phyloP scores from a whole-genome alignment of 2,329 filamentous ascomycete species.

The Colletotrichum viniferum region DNA sequence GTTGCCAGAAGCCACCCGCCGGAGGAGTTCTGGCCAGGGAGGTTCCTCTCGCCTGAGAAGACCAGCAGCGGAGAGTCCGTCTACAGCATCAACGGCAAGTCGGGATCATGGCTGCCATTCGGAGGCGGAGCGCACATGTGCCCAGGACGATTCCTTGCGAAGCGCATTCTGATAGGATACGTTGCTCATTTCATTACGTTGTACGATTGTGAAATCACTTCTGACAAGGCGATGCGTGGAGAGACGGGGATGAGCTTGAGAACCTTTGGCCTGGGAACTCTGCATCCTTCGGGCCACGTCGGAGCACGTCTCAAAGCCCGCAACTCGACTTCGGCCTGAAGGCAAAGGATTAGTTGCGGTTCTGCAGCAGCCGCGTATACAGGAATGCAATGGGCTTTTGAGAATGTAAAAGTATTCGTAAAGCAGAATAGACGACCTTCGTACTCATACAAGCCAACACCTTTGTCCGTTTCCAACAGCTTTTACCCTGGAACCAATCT shows the following conservation, averaged over 20 bases:
- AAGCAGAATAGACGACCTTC: neutral
- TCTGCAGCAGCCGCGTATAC: neutral
- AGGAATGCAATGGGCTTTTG: neutral
- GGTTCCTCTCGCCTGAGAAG: neutral
- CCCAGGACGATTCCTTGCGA: neutral
- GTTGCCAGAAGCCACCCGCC: neutral
- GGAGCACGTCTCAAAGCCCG: neutral
- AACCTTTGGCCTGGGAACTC: neutral
- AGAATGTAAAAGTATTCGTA: neutral
- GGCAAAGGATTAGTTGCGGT: neutral
- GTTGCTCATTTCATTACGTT: neutral
- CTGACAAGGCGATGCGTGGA: neutral
- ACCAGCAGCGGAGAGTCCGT: neutral
- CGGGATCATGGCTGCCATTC: neutral
- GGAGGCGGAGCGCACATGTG: neutral
- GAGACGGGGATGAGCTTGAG: neutral
- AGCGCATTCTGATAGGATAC: neutral
- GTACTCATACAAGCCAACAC: neutral
- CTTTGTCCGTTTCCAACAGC: constrained; percentile 45
- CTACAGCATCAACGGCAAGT: neutral
- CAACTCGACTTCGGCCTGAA: neutral
- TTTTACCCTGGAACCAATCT: constrained; percentile 60
- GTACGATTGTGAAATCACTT: neutral
- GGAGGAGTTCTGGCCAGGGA: neutral
- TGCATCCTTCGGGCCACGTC: neutral